Evolutionary conservation across 2,329 filamentous ascomycete genomes (phyloP).

Genomic region (Chrysoporthe cubensis): DNA sequence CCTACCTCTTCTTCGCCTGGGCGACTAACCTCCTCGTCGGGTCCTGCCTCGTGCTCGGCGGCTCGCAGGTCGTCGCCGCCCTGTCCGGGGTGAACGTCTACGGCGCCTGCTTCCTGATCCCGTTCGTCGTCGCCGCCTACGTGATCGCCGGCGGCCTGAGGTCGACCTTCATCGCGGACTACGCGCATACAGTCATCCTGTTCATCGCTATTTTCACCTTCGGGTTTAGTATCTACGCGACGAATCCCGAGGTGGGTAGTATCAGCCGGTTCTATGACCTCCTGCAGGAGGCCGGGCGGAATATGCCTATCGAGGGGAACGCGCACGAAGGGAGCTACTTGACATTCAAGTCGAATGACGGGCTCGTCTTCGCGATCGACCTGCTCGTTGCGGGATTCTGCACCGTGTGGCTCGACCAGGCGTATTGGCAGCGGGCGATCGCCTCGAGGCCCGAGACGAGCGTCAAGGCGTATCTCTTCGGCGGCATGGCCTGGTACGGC

Average conservation of each 20-base stretch:
- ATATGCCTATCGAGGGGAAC: constrained; percentile 40
- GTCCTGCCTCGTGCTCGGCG: constrained; percentile 43
- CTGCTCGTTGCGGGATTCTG: constrained; percentile 43
- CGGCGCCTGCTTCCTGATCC: constrained; percentile 45
- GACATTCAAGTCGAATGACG: constrained; percentile 41
- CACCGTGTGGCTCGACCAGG: constrained; percentile 46
- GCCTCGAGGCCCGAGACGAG: constrained; percentile 45
- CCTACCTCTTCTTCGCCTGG: constrained; percentile 45
- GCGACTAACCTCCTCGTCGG: constrained; percentile 47
- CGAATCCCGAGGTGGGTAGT: constrained; percentile 37
- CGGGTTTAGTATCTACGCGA: constrained; percentile 42
- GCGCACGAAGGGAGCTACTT: constrained; percentile 42
- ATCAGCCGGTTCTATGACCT: constrained; percentile 43
- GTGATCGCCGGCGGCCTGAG: constrained; percentile 45
- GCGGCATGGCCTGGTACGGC: constrained; percentile 45
- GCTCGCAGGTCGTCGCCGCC: constrained; percentile 43
- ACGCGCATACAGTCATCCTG: constrained; percentile 46
- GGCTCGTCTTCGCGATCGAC: constrained; percentile 43
- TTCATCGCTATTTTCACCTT: constrained; percentile 45
- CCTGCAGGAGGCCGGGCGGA: constrained; percentile 37
- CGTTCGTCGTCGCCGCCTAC: constrained; percentile 43
- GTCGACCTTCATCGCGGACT: constrained; percentile 47
- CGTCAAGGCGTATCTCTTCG: constrained; percentile 46
- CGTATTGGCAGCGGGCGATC: constrained; percentile 50
- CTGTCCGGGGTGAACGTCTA: constrained; percentile 48